A percentile compares a stretch with the other conserved stretches of the same genome.
Evolutionary conservation across 176 grass and related monocot species (phyloP).

Genomic region (Rhynchospora pubera): DNA sequence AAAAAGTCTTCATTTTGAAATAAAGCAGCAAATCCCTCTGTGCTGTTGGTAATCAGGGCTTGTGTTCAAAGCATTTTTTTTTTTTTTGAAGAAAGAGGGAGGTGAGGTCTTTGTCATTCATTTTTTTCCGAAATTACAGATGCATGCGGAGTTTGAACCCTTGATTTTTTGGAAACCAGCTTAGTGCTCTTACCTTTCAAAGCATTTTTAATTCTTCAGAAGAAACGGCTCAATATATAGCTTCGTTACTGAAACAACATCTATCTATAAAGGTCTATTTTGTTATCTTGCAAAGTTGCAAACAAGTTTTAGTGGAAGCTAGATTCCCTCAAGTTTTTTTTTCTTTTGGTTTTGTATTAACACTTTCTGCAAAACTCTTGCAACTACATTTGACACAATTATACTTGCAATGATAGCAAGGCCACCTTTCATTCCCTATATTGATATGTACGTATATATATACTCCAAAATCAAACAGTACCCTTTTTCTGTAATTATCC

Average conservation of each 20-base stretch:
- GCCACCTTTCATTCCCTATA: not conserved
- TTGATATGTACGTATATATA: not conserved
- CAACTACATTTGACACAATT: not conserved
- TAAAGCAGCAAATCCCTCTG: not conserved
- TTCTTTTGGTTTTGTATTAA: not conserved
- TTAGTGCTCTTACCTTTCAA: too few relatives aligned
- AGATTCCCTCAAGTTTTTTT: conserved; percentile 8
- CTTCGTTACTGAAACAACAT: not conserved
- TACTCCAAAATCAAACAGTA: not conserved
- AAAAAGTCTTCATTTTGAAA: not conserved
- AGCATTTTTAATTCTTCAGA: not conserved
- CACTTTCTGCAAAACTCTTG: not conserved
- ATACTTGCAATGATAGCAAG: not conserved
- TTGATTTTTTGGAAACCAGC: too few relatives aligned
- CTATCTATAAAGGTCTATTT: conserved; percentile 22
- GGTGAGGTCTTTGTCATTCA: too few relatives aligned
- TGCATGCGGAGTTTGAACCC: too few relatives aligned
- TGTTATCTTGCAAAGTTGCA: conserved; percentile 24
- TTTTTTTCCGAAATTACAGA: too few relatives aligned
- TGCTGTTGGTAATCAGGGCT: not conserved
- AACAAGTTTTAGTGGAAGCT: conserved; percentile 7
- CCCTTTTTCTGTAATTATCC: not conserved
- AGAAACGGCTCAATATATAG: conserved; percentile 3
- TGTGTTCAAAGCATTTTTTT: conserved; percentile 1
- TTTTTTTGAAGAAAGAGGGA: too few relatives aligned